These are phyloP conservation scores for Trichocladium antarcticum DNA, from an alignment of 495 filamentous ascomycete species.

Conservation along the genomic window DNA sequence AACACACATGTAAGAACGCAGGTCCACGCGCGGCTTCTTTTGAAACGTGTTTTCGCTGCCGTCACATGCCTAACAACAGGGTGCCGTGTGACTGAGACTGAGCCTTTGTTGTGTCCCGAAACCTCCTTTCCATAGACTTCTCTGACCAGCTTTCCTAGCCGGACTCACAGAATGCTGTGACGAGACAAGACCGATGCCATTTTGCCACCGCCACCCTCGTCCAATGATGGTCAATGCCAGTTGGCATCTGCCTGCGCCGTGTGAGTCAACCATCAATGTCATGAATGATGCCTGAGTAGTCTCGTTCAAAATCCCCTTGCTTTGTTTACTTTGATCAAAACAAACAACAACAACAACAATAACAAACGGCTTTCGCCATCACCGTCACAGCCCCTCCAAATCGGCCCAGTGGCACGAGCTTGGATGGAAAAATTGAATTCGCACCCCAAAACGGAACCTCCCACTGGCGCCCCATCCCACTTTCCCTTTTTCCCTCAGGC, in stretches of 20 bases:
- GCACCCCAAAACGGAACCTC: background rate
- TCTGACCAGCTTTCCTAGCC: background rate
- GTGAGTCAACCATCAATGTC: background rate
- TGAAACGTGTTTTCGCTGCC: constrained; percentile 6
- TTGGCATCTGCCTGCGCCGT: background rate
- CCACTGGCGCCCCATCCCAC: background rate
- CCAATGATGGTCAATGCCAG: constrained; percentile 3
- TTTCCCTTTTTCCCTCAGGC: background rate
- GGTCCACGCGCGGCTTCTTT: background rate
- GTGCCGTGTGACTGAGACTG: background rate
- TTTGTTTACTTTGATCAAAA: constrained; percentile 13
- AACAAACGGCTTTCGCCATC: background rate
- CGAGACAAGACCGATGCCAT: background rate
- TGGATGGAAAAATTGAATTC: background rate
- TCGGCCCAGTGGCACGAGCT: background rate
- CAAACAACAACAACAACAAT: constrained; percentile 8
- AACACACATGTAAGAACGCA: constrained; percentile 4
- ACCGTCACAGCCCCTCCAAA: background rate
- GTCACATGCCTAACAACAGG: constrained; percentile 7
- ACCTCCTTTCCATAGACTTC: background rate
- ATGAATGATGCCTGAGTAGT: background rate
- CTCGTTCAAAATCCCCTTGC: background rate
- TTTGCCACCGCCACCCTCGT: background rate
- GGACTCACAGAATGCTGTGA: background rate
- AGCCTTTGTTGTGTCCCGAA: background rate